Evolutionary conservation across 2,329 filamentous ascomycete species (phyloP).

Genomic region (Talaromyces sp.): DNA sequence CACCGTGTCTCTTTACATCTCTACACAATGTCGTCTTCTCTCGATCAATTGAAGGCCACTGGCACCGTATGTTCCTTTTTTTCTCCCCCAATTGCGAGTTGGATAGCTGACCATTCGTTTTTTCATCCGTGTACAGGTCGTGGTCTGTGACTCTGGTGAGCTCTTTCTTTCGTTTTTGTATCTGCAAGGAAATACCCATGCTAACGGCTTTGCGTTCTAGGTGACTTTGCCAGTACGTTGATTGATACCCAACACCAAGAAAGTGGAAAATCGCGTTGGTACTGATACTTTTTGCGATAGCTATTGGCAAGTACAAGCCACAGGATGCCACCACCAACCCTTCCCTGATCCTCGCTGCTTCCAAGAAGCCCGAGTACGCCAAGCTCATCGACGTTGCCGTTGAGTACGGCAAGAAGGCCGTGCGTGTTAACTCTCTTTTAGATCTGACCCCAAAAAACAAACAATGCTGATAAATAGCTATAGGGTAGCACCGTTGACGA

Average conservation of each 20-base stretch:
- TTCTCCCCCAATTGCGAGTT: constrained; percentile 4
- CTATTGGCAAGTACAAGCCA: constrained; percentile 99
- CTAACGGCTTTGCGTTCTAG: constrained; percentile 24
- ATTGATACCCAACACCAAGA: constrained; percentile 8
- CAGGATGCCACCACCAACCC: constrained; percentile 99
- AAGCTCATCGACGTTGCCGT: constrained; percentile 84
- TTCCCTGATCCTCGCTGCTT: constrained; percentile 93
- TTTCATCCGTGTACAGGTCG: constrained; percentile 56
- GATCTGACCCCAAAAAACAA: not conserved
- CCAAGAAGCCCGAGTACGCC: constrained; percentile 96
- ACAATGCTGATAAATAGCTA: constrained; percentile 7
- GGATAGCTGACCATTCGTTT: constrained; percentile 14
- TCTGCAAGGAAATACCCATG: constrained; percentile 22
- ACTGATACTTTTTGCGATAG: constrained; percentile 44
- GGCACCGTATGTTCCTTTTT: constrained; percentile 72
- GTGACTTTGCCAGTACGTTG: constrained; percentile 70
- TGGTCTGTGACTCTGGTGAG: constrained; percentile 87
- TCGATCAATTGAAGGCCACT: constrained; percentile 94
- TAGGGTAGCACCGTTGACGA: constrained; percentile 63
- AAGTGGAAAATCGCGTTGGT: not conserved
- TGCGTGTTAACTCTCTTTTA: constrained; percentile 32
- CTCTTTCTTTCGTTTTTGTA: constrained; percentile 36
- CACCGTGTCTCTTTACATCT: constrained; percentile 4
- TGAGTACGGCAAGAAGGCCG: constrained; percentile 75
- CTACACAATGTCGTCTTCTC: constrained; percentile 70